These are phyloP conservation scores for Protoeuglena noctilucae DNA, from an alignment of 139 green algal species.

Conservation along the genomic window DNA sequence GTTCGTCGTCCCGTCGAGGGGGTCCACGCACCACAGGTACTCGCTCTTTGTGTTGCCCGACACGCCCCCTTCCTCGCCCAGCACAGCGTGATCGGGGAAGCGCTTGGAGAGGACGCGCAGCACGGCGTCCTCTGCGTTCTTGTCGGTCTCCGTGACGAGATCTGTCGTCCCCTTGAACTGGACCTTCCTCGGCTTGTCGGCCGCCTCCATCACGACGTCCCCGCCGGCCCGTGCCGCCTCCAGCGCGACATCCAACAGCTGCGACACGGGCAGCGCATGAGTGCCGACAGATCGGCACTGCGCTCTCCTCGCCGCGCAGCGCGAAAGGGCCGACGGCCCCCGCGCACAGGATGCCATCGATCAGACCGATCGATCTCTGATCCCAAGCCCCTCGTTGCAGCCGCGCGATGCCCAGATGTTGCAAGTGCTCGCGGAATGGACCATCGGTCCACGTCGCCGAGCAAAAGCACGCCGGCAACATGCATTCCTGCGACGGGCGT, in stretches of 20 bases:
- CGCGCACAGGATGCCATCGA: too few species aligned
- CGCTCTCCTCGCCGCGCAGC: too few species aligned
- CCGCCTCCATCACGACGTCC: conserved; percentile 30
- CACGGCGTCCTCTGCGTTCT: conserved; percentile 3
- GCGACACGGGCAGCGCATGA: too few species aligned
- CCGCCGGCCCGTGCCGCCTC: conserved; percentile 26
- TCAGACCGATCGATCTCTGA: too few species aligned
- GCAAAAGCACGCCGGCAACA: too few species aligned
- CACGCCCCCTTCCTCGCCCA: conserved; percentile 85
- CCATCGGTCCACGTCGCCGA: too few species aligned
- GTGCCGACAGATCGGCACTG: too few species aligned
- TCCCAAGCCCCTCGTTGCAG: too few species aligned
- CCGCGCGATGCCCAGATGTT: too few species aligned
- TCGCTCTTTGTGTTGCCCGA: conserved; percentile 40
- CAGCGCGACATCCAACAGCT: conserved; percentile 27
- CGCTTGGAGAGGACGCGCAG: conserved; percentile 18
- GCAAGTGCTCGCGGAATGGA: too few species aligned
- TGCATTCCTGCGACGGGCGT: too few species aligned
- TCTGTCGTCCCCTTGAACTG: conserved; percentile 52
- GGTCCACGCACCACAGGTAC: conserved; percentile 84
- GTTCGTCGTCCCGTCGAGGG: conserved; percentile 67
- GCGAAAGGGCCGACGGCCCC: too few species aligned
- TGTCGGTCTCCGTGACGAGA: conserved; percentile 34
- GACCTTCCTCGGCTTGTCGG: conserved; percentile 50
- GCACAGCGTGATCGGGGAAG: conserved; percentile 45